Evolutionary conservation across 2,329 filamentous ascomycete genomes (phyloP).

Genomic region (Claviceps arundinis): DNA sequence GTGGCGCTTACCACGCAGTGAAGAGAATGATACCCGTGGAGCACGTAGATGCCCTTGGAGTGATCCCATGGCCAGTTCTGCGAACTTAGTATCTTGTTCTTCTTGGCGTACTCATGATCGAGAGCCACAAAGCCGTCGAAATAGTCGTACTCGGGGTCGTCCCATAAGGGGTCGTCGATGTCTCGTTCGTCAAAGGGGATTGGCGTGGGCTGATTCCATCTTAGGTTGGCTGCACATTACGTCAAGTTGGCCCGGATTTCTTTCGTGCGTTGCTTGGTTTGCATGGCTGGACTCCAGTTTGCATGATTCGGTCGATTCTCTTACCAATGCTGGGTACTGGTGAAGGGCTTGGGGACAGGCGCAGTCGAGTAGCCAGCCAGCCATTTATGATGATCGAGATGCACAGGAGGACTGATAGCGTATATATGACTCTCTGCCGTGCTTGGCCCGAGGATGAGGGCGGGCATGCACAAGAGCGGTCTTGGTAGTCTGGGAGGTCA

Average conservation of each 20-base stretch:
- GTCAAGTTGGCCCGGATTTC: neutral
- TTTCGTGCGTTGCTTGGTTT: neutral
- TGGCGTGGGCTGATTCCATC: neutral
- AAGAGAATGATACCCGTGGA: constrained; percentile 17
- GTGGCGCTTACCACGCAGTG: constrained; percentile 14
- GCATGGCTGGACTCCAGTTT: neutral
- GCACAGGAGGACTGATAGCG: neutral
- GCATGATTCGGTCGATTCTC: neutral
- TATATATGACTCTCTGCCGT: neutral
- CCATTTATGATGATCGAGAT: neutral
- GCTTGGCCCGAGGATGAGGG: neutral
- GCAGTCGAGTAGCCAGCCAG: neutral
- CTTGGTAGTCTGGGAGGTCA: neutral
- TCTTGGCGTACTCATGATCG: constrained; percentile 9
- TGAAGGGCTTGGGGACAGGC: neutral
- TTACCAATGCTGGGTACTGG: neutral
- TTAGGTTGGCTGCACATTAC: neutral
- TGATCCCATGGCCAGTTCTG: constrained; percentile 19
- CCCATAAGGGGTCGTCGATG: constrained; percentile 5
- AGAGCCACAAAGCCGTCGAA: constrained; percentile 1
- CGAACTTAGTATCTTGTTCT: constrained; percentile 10
- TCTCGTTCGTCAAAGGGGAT: constrained; percentile 4
- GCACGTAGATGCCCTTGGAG: constrained; percentile 15
- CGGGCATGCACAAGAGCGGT: neutral
- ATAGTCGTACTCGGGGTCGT: constrained; percentile 1